Evolutionary conservation across 1,284 basidiomycete species (phyloP), one percentile per base, ranked within the genome.

Genomic region (Thelephora terrestris): DNA sequence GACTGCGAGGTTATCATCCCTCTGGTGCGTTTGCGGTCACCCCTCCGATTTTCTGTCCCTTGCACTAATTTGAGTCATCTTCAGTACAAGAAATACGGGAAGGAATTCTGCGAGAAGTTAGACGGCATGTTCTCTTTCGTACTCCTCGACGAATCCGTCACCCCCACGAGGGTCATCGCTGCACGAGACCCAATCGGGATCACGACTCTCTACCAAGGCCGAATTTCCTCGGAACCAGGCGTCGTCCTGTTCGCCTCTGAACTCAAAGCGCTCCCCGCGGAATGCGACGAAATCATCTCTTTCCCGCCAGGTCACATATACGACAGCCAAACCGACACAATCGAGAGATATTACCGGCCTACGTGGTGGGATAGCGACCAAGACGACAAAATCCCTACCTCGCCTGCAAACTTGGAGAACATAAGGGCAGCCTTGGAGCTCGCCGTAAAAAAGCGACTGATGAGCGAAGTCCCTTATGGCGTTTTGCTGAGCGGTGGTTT

Each of bases 51-150:
- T 43, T 48, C 21, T 40, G 48, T 10, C 23, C 10, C 44, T 29
- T 17, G 7, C 24, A 42, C 23, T 25, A 21, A 37, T 42, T 16
- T 45, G 32, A 27, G 20, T 20, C n/a, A 20, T 43, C 36, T 51
- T 12, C 58, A 96, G 93, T 96, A 96, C 73, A 74, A 76, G 59
- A 84, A 91, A 71, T 68, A 90, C 62, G 91, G 74, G 61, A 88
- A 80, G 57, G 78, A 76, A 2, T 68, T 94, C 23, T 89, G 88
- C 69, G 68, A 70, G 61, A 73, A 81, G 65, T 85, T 99, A 52
- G 96, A 99, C 64, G 96, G 96, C 58, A 97, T 99, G 92, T 99
- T 99, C 73, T 94, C 93, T 10, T 99, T 99, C 62, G 86, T 97
- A 55, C 79, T 99, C 39, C 75, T 99, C 50, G 96, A 99, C 69